Percentiles rank a stretch among this genome's conserved stretches.
phyloP scores from a whole-genome alignment of 495 filamentous ascomycete species.

The Aspergillus ostianus region DNA sequence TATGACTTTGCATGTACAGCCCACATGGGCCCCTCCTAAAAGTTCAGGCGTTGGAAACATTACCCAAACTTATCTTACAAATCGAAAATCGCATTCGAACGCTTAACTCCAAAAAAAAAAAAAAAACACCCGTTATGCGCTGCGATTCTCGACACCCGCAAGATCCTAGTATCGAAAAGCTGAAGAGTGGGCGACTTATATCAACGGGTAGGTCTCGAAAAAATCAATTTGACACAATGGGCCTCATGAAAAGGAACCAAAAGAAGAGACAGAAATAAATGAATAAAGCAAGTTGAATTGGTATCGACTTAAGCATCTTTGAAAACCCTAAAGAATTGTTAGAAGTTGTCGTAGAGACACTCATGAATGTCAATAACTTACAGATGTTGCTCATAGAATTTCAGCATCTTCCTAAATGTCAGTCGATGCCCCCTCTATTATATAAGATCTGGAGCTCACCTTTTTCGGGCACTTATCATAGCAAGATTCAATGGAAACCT shows the following conservation, averaged over 20 bases:
- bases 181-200: not conserved
- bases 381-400: slow-evolving; percentile 49
- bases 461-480: slow-evolving; percentile 42
- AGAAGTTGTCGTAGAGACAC: slow-evolving; percentile 9
- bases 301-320: slow-evolving; percentile 26
- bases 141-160: not conserved
- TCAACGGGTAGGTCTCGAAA: not conserved
- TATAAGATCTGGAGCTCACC: slow-evolving; percentile 18
- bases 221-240: not conserved
- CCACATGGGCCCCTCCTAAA: not conserved
- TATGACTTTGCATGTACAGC: not conserved
- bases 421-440: slow-evolving; percentile 6
- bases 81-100: not conserved
- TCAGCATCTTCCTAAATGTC: slow-evolving; percentile 37
- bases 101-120: slow-evolving; percentile 10
- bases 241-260: not conserved
- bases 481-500: slow-evolving; percentile 35
- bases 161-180: not conserved
- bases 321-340: slow-evolving; percentile 34
- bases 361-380: slow-evolving; percentile 22
- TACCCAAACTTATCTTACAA: slow-evolving; percentile 14
- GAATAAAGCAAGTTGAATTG: not conserved
- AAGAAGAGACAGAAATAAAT: slow-evolving; percentile 2
- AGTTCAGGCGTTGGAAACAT: slow-evolving; percentile 1
- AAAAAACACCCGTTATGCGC: slow-evolving; percentile 15